Evolutionary conservation across 768 basidiomycete genomes (phyloP).

Genomic region (Gautieria morchelliformis): DNA sequence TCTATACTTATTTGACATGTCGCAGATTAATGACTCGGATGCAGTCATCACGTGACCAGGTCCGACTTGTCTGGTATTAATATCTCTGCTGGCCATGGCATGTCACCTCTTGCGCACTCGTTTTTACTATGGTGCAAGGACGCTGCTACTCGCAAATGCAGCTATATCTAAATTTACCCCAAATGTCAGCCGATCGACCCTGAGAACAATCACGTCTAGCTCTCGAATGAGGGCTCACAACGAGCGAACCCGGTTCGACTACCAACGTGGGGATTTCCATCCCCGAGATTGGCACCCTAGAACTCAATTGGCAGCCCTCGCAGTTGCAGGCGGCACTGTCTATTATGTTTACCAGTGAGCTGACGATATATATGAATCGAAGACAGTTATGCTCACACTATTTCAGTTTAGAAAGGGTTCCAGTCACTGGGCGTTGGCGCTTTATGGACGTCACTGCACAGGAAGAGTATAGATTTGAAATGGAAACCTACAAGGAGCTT

Average conservation of each 20-base stretch:
- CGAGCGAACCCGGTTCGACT: background rate
- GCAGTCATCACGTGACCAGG: too few relatives aligned
- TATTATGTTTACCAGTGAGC: background rate
- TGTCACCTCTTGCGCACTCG: too few relatives aligned
- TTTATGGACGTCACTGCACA: conserved; percentile 72
- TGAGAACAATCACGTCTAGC: too few relatives aligned
- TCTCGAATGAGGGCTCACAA: too few relatives aligned
- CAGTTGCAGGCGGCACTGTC: background rate
- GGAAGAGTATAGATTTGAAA: conserved; percentile 47
- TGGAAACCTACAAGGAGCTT: conserved; percentile 33
- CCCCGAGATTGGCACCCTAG: background rate
- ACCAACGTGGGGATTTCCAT: background rate
- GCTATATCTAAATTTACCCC: too few relatives aligned
- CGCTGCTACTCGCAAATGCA: too few relatives aligned
- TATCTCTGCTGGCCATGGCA: too few relatives aligned
- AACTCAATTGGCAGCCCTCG: background rate
- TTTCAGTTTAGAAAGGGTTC: conserved; percentile 68
- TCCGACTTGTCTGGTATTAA: too few relatives aligned
- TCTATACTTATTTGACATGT: too few relatives aligned
- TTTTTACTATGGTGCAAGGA: too few relatives aligned
- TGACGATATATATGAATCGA: background rate
- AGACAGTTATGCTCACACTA: background rate
- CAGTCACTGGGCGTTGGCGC: conserved; percentile 79
- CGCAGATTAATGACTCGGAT: too few relatives aligned
- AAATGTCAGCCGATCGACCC: too few relatives aligned